These are phyloP conservation scores for Clavispora fructus DNA, from an alignment of 805 yeast species.

Conservation along the genomic window DNA sequence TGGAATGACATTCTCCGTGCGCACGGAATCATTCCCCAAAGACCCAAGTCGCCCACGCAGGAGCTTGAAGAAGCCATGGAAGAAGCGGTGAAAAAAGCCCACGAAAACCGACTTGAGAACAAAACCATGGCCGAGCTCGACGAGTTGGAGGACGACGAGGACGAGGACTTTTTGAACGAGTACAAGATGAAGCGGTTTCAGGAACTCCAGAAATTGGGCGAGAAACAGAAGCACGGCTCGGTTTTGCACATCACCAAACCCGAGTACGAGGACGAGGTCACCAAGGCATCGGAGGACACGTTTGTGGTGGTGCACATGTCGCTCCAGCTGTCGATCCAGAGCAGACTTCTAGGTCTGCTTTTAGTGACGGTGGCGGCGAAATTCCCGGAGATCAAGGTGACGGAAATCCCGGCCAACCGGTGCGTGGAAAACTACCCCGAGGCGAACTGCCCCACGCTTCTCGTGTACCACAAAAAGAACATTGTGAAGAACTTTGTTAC, in stretches of 20 bases:
- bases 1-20: constrained; percentile 94
- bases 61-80: constrained; percentile 84
- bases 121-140: constrained; percentile 78
- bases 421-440: constrained; percentile 94
- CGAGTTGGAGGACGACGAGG: constrained; percentile 87
- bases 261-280: constrained; percentile 81
- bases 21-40: constrained; percentile 89
- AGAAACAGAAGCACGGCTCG: constrained; percentile 61
- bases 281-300: constrained; percentile 62
- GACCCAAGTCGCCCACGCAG: constrained; percentile 82
- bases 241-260: constrained; percentile 79
- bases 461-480: constrained; percentile 73
- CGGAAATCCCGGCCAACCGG: constrained; percentile 84
- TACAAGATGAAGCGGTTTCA: constrained; percentile 74
- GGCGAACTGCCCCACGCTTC: constrained; percentile 81
- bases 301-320: constrained; percentile 79
- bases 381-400: constrained; percentile 80
- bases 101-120: constrained; percentile 75
- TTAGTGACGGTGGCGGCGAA: constrained; percentile 54
- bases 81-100: constrained; percentile 73
- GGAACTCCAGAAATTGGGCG: constrained; percentile 61
- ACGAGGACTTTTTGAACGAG: constrained; percentile 77
- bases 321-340: constrained; percentile 61
- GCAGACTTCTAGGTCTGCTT: constrained; percentile 62
- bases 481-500: constrained; percentile 81